Conservation (phyloP, 768 basidiomycete genomes). For the Leccinellum luteum region DNA sequence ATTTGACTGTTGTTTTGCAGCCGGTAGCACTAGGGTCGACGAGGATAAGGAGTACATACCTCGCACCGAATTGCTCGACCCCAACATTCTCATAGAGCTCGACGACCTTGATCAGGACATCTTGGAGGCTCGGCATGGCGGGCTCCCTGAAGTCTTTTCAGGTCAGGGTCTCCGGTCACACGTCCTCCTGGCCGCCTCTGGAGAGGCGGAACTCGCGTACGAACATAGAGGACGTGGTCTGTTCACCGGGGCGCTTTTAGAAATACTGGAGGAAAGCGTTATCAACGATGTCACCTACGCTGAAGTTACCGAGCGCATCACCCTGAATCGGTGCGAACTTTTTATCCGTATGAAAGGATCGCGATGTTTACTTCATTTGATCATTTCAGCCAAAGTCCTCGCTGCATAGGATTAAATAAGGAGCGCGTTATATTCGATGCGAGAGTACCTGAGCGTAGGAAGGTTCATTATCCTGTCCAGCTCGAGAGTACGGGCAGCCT, state of each 20-base stretch:
- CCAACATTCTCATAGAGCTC: not conserved
- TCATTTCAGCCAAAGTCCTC: constrained; percentile 26
- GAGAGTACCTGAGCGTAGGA: constrained; percentile 8
- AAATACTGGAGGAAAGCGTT: not conserved
- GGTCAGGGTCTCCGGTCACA: constrained; percentile 35
- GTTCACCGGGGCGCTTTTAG: constrained; percentile 27
- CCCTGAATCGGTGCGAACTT: constrained; percentile 4
- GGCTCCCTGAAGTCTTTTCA: constrained; percentile 18
- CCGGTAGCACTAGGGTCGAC: constrained; percentile 30
- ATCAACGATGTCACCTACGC: constrained; percentile 22
- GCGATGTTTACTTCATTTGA: not conserved
- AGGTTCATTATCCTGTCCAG: constrained; percentile 1
- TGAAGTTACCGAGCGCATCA: constrained; percentile 18
- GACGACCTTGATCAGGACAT: constrained; percentile 28
- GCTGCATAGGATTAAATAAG: constrained; percentile 25
- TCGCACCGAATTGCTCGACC: constrained; percentile 5
- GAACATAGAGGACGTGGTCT: constrained; percentile 20
- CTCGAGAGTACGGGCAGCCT: not conserved
- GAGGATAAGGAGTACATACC: not conserved
- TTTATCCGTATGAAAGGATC: not conserved
- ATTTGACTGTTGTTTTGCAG: constrained; percentile 47
- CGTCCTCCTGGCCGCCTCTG: constrained; percentile 44
- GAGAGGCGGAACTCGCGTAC: constrained; percentile 32
- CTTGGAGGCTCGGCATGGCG: constrained; percentile 13
- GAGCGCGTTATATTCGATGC: constrained; percentile 23